Conservation (phyloP, 2,329 filamentous ascomycete species). For the Blastomyces parvus region DNA sequence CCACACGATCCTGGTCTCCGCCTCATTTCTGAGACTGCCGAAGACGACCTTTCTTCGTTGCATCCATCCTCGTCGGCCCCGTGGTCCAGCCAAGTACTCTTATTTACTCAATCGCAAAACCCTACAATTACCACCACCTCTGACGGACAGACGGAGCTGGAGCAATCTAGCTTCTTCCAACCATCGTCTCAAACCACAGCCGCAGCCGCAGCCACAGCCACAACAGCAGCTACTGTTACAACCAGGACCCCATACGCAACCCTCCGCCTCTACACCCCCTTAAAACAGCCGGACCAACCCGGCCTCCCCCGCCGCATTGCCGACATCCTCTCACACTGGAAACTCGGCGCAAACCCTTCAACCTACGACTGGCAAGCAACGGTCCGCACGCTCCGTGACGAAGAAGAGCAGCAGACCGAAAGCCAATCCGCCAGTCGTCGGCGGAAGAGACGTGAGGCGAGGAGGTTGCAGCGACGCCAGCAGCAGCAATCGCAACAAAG, state of each 20-base stretch:
- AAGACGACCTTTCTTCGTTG: neutral
- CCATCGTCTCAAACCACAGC: slow-evolving; percentile 1
- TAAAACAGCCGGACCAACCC: slow-evolving; percentile 17
- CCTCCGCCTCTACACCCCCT: slow-evolving; percentile 25
- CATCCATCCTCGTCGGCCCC: neutral
- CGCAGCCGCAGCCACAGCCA: neutral
- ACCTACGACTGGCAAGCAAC: slow-evolving; percentile 28
- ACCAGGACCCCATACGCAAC: neutral
- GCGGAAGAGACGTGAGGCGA: slow-evolving; percentile 11
- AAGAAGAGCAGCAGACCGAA: slow-evolving; percentile 10
- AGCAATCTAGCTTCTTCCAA: neutral
- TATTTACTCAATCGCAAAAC: neutral
- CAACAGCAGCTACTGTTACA: neutral
- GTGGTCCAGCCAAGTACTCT: neutral
- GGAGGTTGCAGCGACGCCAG: slow-evolving; percentile 1
- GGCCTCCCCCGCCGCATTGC: slow-evolving; percentile 20
- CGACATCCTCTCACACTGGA: slow-evolving; percentile 31
- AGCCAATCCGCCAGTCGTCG: slow-evolving; percentile 5
- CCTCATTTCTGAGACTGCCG: neutral
- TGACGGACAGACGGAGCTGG: neutral
- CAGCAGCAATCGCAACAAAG: slow-evolving; percentile 1
- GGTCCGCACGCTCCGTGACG: slow-evolving; percentile 14
- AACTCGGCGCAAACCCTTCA: slow-evolving; percentile 25
- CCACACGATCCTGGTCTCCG: neutral
- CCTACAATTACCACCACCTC: neutral